phyloP scores from a whole-genome alignment of 768 basidiomycete species.

The Leccinellum luteum region DNA sequence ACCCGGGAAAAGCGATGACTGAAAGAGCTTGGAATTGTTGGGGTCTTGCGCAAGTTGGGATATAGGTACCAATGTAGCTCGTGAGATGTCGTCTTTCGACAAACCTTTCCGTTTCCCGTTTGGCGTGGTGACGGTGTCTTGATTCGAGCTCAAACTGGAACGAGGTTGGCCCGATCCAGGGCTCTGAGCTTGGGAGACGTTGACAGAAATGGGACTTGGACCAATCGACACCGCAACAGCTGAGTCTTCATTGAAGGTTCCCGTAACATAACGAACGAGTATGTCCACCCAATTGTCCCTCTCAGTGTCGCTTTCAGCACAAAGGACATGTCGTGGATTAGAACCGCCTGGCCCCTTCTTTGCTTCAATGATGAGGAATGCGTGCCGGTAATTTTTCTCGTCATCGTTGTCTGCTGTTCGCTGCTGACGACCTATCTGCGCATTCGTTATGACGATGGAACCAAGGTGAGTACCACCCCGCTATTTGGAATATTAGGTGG shows the following conservation, averaged over 20 bases:
- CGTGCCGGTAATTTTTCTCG: conserved; percentile 94
- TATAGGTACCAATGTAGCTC: conserved; percentile 52
- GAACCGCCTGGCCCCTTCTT: conserved; percentile 69
- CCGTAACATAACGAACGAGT: conserved; percentile 84
- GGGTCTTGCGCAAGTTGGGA: conserved; percentile 55
- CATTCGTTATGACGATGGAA: conserved; percentile 85
- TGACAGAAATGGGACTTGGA: conserved; percentile 25
- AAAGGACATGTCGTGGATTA: conserved; percentile 85
- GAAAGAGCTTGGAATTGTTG: conserved; percentile 59
- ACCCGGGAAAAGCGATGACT: conserved; percentile 35
- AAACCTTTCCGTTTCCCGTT: conserved; percentile 40
- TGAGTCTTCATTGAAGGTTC: conserved; percentile 73
- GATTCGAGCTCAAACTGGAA: conserved; percentile 52
- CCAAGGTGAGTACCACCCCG: conserved; percentile 91
- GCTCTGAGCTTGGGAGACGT: conserved; percentile 24
- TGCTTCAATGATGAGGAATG: conserved; percentile 93
- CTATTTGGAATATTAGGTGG: conserved; percentile 37
- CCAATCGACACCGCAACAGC: conserved; percentile 41
- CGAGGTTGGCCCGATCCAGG: conserved; percentile 45
- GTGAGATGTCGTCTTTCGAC: conserved; percentile 60
- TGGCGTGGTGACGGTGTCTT: conserved; percentile 24
- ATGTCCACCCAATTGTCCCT: conserved; percentile 94
- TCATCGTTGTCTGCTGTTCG: conserved; percentile 61
- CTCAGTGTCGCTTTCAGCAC: conserved; percentile 93
- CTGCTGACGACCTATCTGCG: conserved; percentile 96